Percentiles rank a stretch among this genome's conserved stretches.
phyloP scores from a whole-genome alignment of 306 rosid genomes.

The Fragaria ananassa region DNA sequence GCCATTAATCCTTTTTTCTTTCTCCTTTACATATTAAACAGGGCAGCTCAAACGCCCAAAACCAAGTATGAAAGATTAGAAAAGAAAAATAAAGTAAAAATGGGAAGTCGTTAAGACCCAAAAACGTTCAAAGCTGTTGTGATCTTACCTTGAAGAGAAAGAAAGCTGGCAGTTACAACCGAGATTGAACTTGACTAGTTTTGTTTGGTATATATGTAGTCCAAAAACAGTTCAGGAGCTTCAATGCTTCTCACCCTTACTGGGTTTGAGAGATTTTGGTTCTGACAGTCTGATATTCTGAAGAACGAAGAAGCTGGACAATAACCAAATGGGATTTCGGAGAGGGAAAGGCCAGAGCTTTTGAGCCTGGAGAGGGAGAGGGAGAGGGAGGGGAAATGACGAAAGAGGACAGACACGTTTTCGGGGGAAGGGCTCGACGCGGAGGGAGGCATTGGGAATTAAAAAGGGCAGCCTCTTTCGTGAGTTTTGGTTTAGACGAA shows the following conservation, averaged over 20 bases:
- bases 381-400: slow-evolving; percentile 19
- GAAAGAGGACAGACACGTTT: slow-evolving; percentile 25
- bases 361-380: not conserved
- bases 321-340: not conserved
- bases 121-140: not conserved
- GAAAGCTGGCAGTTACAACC: slow-evolving; percentile 13
- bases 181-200: slow-evolving; percentile 1
- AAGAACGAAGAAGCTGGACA: not conserved
- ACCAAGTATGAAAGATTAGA: not conserved
- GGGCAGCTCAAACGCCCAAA: not conserved
- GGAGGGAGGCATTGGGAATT: slow-evolving; percentile 26
- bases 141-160: slow-evolving; percentile 10
- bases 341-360: slow-evolving; percentile 31
- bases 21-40: not conserved
- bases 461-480: slow-evolving; percentile 15
- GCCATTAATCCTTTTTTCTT: not conserved
- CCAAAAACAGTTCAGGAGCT: slow-evolving; percentile 19
- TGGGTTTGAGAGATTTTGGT: slow-evolving; percentile 2
- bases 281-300: not conserved
- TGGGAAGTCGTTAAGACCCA: not conserved
- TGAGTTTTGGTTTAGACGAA: not conserved
- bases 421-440: slow-evolving; percentile 13
- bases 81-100: not conserved
- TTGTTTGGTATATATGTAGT: not conserved
- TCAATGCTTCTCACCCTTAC: not conserved